phyloP scores from a whole-genome alignment of 2,329 filamentous ascomycete species.

The Neofusicoccum umdonicola region DNA sequence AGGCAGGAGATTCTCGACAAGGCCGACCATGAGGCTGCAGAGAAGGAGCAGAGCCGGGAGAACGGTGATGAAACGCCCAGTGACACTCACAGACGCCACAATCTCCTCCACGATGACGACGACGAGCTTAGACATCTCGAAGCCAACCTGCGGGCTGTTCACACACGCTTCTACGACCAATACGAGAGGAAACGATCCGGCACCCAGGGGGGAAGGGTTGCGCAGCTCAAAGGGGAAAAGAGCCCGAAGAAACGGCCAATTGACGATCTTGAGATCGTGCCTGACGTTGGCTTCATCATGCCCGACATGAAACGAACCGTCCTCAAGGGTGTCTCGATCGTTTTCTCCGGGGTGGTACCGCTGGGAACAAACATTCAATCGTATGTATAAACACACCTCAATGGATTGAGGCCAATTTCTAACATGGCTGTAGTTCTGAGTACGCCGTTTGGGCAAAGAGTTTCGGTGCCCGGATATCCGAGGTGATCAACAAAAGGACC shows the following conservation, averaged over 20 bases:
- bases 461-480: slow-evolving; percentile 73
- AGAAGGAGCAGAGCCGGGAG: slow-evolving; percentile 48
- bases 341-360: slow-evolving; percentile 88
- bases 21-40: slow-evolving; percentile 66
- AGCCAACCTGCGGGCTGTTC: slow-evolving; percentile 70
- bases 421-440: slow-evolving; percentile 57
- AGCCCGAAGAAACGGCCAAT: slow-evolving; percentile 47
- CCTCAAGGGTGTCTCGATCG: slow-evolving; percentile 72
- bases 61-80: slow-evolving; percentile 40
- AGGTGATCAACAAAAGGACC: slow-evolving; percentile 52
- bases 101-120: slow-evolving; percentile 84
- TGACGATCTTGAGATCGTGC: slow-evolving; percentile 61
- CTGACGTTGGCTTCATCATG: slow-evolving; percentile 84
- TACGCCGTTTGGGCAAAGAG: slow-evolving; percentile 81
- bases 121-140: slow-evolving; percentile 76
- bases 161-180: slow-evolving; percentile 76
- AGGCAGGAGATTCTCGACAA: slow-evolving; percentile 90
- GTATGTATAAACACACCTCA: slow-evolving; percentile 34
- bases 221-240: slow-evolving; percentile 51
- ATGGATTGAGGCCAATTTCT: neutral
- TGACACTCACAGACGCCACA: slow-evolving; percentile 56
- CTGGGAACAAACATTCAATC: slow-evolving; percentile 71
- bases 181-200: slow-evolving; percentile 61
- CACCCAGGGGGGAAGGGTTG: slow-evolving; percentile 46
- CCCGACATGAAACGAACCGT: slow-evolving; percentile 75